These are phyloP conservation scores for Alternaria infectoria DNA, from an alignment of 2,329 filamentous ascomycete genomes.

Conservation along the genomic window DNA sequence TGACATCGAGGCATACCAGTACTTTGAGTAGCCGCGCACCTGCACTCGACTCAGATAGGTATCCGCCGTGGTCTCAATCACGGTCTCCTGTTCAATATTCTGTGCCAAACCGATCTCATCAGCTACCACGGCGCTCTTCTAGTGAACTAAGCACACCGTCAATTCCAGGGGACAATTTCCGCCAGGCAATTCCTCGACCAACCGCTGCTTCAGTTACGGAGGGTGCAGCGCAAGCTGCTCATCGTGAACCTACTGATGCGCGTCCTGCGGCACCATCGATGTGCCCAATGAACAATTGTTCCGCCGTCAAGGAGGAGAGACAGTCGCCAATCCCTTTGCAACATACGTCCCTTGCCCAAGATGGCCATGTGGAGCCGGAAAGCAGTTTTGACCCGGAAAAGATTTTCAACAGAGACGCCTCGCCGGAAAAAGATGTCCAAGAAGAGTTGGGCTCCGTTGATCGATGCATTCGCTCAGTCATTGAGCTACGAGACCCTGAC, in stretches of 20 bases:
- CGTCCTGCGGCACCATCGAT: background rate
- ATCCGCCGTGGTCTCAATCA: background rate
- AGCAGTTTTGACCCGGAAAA: conserved; percentile 21
- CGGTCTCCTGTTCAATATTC: background rate
- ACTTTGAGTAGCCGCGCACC: background rate
- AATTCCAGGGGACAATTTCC: background rate
- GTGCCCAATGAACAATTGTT: background rate
- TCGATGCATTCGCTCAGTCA: conserved; percentile 39
- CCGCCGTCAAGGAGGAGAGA: conserved; percentile 2
- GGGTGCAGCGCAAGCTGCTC: background rate
- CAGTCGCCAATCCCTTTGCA: background rate
- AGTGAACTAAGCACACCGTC: background rate
- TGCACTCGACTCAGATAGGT: background rate
- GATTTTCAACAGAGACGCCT: conserved; percentile 24
- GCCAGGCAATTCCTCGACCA: background rate
- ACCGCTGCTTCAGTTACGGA: background rate
- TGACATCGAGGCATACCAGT: background rate
- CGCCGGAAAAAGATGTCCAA: conserved; percentile 3
- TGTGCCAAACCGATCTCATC: background rate
- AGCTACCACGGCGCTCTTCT: background rate
- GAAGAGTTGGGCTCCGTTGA: conserved; percentile 10
- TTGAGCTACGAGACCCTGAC: conserved; percentile 38
- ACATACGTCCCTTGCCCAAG: background rate
- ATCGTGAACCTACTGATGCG: background rate
- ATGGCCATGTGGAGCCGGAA: background rate